Base-by-base conservation (phyloP, 1,284 basidiomycete species). In the Termitomyces sp. region DNA sequence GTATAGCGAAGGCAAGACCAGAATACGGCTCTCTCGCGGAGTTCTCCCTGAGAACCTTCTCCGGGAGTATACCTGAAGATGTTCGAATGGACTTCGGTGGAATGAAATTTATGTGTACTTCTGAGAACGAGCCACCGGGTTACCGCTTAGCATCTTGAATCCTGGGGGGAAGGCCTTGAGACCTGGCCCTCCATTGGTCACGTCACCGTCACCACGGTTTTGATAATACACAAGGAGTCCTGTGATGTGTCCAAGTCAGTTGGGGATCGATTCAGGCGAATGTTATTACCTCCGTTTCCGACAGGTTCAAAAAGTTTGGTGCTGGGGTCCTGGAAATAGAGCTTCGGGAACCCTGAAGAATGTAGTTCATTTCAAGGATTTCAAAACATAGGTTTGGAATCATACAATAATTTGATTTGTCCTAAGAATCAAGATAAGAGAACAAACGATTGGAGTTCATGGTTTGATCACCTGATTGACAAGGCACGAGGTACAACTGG, bases 91-190 rank as follows among this genome's bases (percentile, higher is more conserved):
- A n/a, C 30, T 26, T 28, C 24, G 21, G 7, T 30, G 6, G 21
- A 33, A 24, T 3, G 33, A 19, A 39, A 41, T 34, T n/a, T 34
- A 19, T 2, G 46, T 58, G 41, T 50, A 70, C 69, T 72, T 71
- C 60, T 72, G 69, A 13, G 70, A 65, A 12, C 76, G 70, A 26
- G 66, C 59, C 5, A 58, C 58, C 0, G 74, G 72, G 60, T 71
- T 68, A 15, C 77, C 77, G 33, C 67, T 70, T 34, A 78, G 60
- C 73, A 79, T 76, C 54, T 68, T 70, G 59, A 79, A 70, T 17
- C 76, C 76, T 10, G 71, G 63, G 0, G 77, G 77, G 65, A 78
- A 78, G 0, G 73, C 75, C 48, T 71, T 72, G 26, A 78, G 60
- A 21, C 73, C 72, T 2, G 67, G 38, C 1, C 71, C 73, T 33